A percentile compares a stretch with the other conserved stretches of the same genome.
Evolutionary conservation across 73 alveolate species (phyloP).

Genomic region (Paraurostyla sp.): DNA sequence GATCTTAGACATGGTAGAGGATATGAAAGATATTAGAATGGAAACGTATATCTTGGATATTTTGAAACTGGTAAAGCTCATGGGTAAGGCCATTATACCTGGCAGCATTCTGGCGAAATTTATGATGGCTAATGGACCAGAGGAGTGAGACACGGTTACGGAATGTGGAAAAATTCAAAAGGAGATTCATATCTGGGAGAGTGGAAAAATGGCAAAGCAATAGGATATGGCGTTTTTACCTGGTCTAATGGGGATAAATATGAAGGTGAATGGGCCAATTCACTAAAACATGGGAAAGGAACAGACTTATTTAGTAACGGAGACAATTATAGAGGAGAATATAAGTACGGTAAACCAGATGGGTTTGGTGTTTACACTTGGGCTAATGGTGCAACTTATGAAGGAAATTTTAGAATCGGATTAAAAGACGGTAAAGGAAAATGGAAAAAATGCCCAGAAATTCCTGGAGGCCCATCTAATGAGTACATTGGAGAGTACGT

Average conservation of each 20-base stretch:
- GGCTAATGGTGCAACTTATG: conserved; percentile 81
- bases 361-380: conserved; percentile 83
- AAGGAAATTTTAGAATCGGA: conserved; percentile 79
- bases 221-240: conserved; percentile 72
- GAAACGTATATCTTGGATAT: conserved; percentile 69
- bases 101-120: conserved; percentile 57
- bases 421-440: conserved; percentile 82
- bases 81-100: conserved; percentile 72
- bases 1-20: conserved; percentile 85
- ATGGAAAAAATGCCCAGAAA: conserved; percentile 61
- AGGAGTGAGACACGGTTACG: conserved; percentile 68
- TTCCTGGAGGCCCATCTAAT: conserved; percentile 53
- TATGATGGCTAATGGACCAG: conserved; percentile 82
- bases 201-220: conserved; percentile 67
- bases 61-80: conserved; percentile 73
- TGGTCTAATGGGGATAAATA: conserved; percentile 74
- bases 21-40: conserved; percentile 63
- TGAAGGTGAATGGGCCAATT: conserved; percentile 81
- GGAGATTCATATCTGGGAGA: conserved; percentile 72
- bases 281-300: conserved; percentile 87
- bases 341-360: conserved; percentile 77
- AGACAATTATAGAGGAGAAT: conserved; percentile 79
- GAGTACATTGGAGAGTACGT: conserved; percentile 55
- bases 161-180: conserved; percentile 70
- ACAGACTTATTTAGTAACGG: conserved; percentile 77